Evolutionary conservation across 768 basidiomycete genomes (phyloP).

Genomic region (Kwoniella dendrophila): DNA sequence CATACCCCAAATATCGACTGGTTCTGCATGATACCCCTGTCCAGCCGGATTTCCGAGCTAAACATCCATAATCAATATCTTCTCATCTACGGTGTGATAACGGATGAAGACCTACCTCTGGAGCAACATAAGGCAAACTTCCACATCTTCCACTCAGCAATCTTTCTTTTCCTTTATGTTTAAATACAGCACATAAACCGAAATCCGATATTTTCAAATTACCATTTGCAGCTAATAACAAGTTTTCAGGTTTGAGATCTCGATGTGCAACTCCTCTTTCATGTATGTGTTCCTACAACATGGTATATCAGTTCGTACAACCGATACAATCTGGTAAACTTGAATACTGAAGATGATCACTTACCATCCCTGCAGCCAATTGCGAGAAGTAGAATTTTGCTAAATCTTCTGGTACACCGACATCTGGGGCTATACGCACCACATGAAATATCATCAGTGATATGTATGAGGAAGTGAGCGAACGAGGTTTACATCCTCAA

Average conservation of each 20-base stretch:
- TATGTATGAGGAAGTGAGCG: background rate
- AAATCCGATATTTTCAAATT: conserved; percentile 93
- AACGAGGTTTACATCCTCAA: no score
- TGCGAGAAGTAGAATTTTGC: conserved; percentile 91
- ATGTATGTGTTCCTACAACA: conserved; percentile 77
- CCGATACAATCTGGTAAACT: background rate
- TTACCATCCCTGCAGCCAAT: conserved; percentile 76
- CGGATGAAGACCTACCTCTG: conserved; percentile 66
- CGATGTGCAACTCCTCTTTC: conserved; percentile 89
- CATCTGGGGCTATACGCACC: conserved; percentile 71
- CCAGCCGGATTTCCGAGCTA: conserved; percentile 66
- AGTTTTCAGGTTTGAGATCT: conserved; percentile 95
- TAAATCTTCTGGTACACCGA: conserved; percentile 80
- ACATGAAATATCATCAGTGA: background rate
- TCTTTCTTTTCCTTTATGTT: conserved; percentile 80
- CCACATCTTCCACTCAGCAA: conserved; percentile 80
- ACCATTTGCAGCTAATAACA: conserved; percentile 80
- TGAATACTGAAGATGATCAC: conserved; percentile 38
- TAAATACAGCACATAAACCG: conserved; percentile 87
- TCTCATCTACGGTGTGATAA: background rate
- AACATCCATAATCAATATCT: background rate
- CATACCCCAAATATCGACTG: conserved; percentile 93
- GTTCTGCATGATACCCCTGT: conserved; percentile 79
- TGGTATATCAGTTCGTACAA: background rate
- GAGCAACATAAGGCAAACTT: conserved; percentile 90